These are phyloP conservation scores for Amauroascus verrucosus DNA, from an alignment of 2,329 filamentous ascomycete species.

Conservation along the genomic window DNA sequence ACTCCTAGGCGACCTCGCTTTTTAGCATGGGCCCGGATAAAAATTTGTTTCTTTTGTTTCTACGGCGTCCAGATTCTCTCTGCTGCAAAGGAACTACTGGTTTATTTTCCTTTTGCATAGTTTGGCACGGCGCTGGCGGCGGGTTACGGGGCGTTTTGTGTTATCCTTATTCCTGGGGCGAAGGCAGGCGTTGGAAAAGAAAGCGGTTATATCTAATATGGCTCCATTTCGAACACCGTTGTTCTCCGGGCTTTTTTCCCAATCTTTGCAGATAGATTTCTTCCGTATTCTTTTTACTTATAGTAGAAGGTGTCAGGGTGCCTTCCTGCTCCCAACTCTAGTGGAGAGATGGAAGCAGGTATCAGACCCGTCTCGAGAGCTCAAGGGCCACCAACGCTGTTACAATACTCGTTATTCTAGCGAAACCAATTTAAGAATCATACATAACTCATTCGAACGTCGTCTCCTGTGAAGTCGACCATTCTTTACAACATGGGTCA, in stretches of 20 bases:
- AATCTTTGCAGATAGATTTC: conserved; percentile 9
- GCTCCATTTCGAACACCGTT: neutral
- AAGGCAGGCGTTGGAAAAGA: neutral
- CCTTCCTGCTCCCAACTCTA: no score
- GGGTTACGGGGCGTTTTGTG: neutral
- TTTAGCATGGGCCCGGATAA: no score
- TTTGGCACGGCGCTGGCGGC: conserved; percentile 1
- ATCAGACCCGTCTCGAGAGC: no score
- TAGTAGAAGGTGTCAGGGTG: neutral
- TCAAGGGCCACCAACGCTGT: no score
- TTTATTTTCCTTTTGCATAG: neutral
- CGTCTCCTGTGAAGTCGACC: no score
- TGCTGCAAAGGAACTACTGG: neutral
- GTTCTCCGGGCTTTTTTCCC: neutral
- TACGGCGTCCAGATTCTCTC: neutral
- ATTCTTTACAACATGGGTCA: no score
- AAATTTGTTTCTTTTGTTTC: no score
- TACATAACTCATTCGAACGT: no score
- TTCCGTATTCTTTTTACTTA: conserved; percentile 16
- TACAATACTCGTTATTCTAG: no score
- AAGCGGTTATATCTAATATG: neutral
- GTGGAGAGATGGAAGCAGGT: no score
- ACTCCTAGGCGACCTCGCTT: no score
- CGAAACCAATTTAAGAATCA: no score
- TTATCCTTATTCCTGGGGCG: neutral